Evolutionary conservation across 768 basidiomycete genomes (phyloP), one percentile per base, ranked within the genome.

Genomic region (Fomitopsis serialis): DNA sequence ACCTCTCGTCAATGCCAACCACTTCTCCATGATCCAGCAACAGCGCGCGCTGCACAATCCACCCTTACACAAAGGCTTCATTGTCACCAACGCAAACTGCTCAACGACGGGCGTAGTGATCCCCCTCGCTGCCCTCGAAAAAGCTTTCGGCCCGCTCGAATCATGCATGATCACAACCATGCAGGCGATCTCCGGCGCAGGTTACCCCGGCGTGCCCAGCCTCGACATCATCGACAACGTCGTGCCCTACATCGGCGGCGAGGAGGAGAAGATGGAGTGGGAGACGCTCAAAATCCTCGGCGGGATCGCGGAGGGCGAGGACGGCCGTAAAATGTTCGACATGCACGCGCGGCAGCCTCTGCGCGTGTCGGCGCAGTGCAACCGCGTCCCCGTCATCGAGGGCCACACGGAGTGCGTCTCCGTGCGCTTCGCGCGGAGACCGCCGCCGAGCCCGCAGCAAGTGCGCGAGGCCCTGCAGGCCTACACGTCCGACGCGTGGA

Each of bases 211-310:
- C 48, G 85, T 98, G 0, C 71, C 92, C 12, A 78, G 79, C 42
- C 77, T 99, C 53, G 97, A 98, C 70, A 91, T 98, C 68, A 62
- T 97, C 59, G 97, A 98, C 73, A 98, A 98, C 74, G 78, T 99
- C 66, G 86, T 99, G 1, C 97, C 97, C 4, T 85, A 90, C 70
- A 98, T 99, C 68, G 71, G 80, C 17, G 92, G 95, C 46, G 96
- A 98, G 65, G 90, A 93, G 63, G 97, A 98, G 66, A 99, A 98
- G 68, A 93, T 98, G 59, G 96, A 99, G 68, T 99, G 97, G 97
- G 97, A 99, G 73, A 87, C 92, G 6, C 80, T 89, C 62, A 99
- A 98, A 75, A 99, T 99, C 63, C 83, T 99, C 21, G 96, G 97
- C 22, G 92, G 87, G 2, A 62, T 98, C 53, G 62, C 74, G 2